A percentile compares a stretch with the other conserved stretches of the same genome.
phyloP scores from a whole-genome alignment of 106 monocot genomes.

The Acorus calamus region DNA sequence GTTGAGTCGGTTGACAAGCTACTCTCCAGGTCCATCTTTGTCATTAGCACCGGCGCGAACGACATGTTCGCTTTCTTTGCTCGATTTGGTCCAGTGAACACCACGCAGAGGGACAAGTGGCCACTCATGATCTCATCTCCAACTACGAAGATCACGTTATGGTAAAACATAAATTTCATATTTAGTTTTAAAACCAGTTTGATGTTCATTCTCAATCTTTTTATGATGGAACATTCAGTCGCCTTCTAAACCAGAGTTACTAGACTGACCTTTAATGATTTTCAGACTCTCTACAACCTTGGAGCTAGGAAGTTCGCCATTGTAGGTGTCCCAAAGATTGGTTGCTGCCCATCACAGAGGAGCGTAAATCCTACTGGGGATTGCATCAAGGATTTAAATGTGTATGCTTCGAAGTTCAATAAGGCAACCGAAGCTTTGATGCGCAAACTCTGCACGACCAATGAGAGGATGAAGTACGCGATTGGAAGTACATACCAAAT shows the following conservation, averaged over 20 bases:
- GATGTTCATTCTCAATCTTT: background rate
- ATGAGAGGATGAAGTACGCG: conserved; percentile 21
- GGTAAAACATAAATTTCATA: conserved; percentile 1
- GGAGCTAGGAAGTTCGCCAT: conserved; percentile 27
- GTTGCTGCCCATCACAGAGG: conserved; percentile 10
- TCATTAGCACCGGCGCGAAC: conserved; percentile 25
- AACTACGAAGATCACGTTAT: conserved; percentile 15
- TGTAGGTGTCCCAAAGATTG: conserved; percentile 8
- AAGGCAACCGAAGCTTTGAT: background rate
- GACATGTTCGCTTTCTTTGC: conserved; percentile 16
- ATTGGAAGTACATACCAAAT: conserved; percentile 14
- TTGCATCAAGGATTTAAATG: conserved; percentile 13
- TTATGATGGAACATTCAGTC: background rate
- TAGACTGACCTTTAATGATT: background rate
- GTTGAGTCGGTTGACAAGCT: background rate
- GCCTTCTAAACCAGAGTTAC: too few relatives aligned
- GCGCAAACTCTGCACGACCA: background rate
- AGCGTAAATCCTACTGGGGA: conserved; percentile 2
- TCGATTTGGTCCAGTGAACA: conserved; percentile 7
- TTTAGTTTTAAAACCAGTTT: too few relatives aligned
- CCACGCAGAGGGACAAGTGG: background rate
- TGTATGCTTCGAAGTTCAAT: conserved; percentile 10
- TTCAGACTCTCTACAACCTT: conserved; percentile 12
- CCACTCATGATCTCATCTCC: background rate
- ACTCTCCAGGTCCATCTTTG: conserved; percentile 22